These are phyloP conservation scores for Neurospora sp. DNA, from an alignment of 495 filamentous ascomycete genomes.

Conservation along the genomic window DNA sequence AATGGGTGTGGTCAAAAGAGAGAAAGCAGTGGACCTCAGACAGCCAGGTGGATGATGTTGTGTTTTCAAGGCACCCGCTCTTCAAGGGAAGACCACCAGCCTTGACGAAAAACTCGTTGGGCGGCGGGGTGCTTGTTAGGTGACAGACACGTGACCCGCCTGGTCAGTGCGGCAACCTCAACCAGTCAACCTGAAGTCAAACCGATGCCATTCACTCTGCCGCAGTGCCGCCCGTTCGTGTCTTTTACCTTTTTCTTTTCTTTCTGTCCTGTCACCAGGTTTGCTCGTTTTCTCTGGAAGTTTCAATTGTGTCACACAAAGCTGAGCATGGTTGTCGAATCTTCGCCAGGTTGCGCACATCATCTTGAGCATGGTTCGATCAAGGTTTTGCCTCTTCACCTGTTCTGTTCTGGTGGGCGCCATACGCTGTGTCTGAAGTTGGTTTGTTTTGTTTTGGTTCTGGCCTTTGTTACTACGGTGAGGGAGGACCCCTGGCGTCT, in stretches of 20 bases:
- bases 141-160: conserved; percentile 15
- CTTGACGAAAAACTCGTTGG: conserved; percentile 30
- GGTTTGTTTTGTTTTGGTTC: neutral
- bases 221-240: neutral
- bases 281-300: neutral
- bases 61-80: conserved; percentile 22
- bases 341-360: neutral
- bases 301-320: neutral
- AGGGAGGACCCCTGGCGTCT: neutral
- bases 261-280: neutral
- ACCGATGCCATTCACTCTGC: neutral
- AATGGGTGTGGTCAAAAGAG: conserved; percentile 17
- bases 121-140: conserved; percentile 20
- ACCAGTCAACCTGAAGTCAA: neutral
- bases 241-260: neutral
- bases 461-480: neutral
- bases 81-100: conserved; percentile 16
- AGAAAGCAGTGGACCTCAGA: conserved; percentile 18
- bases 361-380: neutral
- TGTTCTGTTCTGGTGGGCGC: neutral
- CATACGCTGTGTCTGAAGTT: neutral
- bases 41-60: conserved; percentile 17
- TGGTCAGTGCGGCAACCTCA: conserved; percentile 16
- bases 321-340: neutral
- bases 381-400: neutral